These are phyloP conservation scores for Penicillium sp. DNA, from an alignment of 2,329 filamentous ascomycete genomes.

Conservation along the genomic window DNA sequence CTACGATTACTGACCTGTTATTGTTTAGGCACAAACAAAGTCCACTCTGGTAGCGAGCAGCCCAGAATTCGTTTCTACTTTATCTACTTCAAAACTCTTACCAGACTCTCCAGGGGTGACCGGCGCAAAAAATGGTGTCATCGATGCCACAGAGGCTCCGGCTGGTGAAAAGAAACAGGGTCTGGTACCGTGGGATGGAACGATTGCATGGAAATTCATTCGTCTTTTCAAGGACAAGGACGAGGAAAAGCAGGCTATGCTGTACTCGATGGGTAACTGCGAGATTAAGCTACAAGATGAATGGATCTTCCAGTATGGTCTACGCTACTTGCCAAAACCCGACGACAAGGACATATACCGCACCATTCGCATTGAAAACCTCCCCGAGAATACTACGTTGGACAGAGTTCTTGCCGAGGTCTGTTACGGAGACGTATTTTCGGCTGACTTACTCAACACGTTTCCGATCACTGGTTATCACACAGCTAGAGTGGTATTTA, in stretches of 20 bases:
- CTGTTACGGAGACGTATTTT: conserved; percentile 24
- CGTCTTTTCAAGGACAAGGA: conserved; percentile 21
- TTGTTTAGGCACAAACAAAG: background rate
- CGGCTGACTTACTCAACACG: conserved; percentile 28
- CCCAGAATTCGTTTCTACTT: background rate
- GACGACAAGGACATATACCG: conserved; percentile 25
- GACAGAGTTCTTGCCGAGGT: conserved; percentile 23
- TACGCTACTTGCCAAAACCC: conserved; percentile 26
- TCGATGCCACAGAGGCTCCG: background rate
- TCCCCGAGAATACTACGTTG: conserved; percentile 22
- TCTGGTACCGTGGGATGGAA: conserved; percentile 11
- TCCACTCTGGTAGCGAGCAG: background rate
- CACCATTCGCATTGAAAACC: conserved; percentile 26
- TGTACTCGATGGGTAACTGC: conserved; percentile 13
- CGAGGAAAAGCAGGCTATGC: conserved; percentile 20
- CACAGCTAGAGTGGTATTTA: conserved; percentile 29
- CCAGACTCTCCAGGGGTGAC: background rate
- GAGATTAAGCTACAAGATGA: conserved; percentile 15
- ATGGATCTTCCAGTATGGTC: conserved; percentile 27
- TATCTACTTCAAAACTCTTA: background rate
- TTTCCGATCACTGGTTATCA: conserved; percentile 24
- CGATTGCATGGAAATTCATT: conserved; percentile 11
- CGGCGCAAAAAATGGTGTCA: background rate
- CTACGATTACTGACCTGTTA: background rate
- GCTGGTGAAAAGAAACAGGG: background rate